Conservation (phyloP, 176 grass and related monocot species). For the Eleusine indica region DNA sequence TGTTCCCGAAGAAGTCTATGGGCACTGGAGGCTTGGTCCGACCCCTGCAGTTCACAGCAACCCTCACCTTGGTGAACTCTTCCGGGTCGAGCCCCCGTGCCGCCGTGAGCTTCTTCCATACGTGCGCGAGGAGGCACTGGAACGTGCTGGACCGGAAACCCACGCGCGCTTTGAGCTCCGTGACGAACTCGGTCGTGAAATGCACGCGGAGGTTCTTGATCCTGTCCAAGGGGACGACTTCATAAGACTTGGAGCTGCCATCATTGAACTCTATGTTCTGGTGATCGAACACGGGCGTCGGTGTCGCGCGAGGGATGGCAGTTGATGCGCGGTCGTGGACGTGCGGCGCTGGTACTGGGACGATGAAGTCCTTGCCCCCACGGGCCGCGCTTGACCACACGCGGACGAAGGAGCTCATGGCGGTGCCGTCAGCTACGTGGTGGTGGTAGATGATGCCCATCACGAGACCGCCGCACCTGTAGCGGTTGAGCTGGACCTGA, state of each 20-base stretch:
- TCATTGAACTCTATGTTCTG: constrained; percentile 41
- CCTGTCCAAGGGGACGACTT: background rate
- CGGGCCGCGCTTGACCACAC: constrained; percentile 34
- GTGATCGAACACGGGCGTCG: constrained; percentile 32
- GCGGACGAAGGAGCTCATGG: constrained; percentile 40
- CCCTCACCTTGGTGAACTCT: constrained; percentile 14
- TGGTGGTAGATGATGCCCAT: constrained; percentile 26
- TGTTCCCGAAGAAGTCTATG: constrained; percentile 45
- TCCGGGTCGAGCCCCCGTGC: constrained; percentile 33
- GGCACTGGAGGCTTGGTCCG: constrained; percentile 16
- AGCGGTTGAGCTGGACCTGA: background rate
- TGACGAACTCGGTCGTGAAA: constrained; percentile 39
- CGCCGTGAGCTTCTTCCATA: constrained; percentile 49
- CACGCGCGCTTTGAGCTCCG: constrained; percentile 20
- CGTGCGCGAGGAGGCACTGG: constrained; percentile 48
- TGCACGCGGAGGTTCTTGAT: constrained; percentile 25
- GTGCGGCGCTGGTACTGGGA: background rate
- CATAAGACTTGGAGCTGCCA: background rate
- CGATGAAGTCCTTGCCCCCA: background rate
- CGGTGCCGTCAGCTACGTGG: constrained; percentile 42
- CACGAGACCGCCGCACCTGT: constrained; percentile 47
- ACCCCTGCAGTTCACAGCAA: constrained; percentile 46
- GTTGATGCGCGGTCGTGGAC: constrained; percentile 19
- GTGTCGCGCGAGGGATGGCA: background rate
- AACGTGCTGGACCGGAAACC: constrained; percentile 48